Evolutionary conservation across 805 yeast genomes (phyloP), one percentile per base, ranked within the genome.

Genomic region (Clavispora fructus): DNA sequence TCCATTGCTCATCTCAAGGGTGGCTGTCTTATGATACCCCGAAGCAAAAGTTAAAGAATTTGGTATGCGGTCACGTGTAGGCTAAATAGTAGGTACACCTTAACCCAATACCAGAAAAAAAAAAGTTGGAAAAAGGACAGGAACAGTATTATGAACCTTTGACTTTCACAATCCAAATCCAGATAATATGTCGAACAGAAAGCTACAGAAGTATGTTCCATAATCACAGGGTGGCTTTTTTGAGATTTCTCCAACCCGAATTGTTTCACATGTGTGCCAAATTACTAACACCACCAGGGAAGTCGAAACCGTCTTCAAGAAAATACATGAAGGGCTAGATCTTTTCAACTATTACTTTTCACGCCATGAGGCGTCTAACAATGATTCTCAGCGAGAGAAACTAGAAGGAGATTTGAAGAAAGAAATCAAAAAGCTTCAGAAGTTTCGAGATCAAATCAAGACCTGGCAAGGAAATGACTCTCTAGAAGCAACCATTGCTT

Each of bases 401-500:
- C 60, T 72, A 40, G 76, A 71, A 48, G 63, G 64, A 31, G 77
- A 72, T 48, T 58, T 72, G 50, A 72, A 72, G 56, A 69, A 71
- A 50, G 77, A 72, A 52, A 71, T 72, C 53, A 72, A 72, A 50
- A 68, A 70, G 49, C 61, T 72, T 42, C 77, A 72, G 50, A 72
- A 71, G 58, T 68, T 67, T 48, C 65, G 77, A 52, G 77, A 72
- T 47, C 71, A 70, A 50, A 72, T 72, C 52, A 72, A 72, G 46
- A 66, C 62, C 38, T 72, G 77, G 77, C 75, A 70, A 51, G 69
- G 65, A 56, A 60, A 57, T 30, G 59, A 55, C 25, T 43, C 58
- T 12, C 52, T 55, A 29, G 59, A 55, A 40, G 57, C 57, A 16
- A 52, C 57, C 30, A 55, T 55, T 35, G 57, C 59, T 2, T 49